These are phyloP conservation scores for Monosporascus sp. DNA, from an alignment of 2,329 filamentous ascomycete genomes.

Conservation along the genomic window DNA sequence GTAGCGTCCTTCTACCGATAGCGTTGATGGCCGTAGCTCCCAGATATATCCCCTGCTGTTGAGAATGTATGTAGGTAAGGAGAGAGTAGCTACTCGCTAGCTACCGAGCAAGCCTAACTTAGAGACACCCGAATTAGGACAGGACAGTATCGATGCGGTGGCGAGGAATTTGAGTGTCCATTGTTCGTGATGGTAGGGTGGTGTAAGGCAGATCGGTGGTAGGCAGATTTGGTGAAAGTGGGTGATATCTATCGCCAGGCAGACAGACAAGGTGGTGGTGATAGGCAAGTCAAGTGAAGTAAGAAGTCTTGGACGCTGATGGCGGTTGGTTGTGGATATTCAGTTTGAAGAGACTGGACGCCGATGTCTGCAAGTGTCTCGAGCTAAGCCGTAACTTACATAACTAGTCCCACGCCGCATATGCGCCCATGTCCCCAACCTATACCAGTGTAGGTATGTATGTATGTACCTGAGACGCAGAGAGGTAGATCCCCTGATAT, in stretches of 20 bases:
- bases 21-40: background rate
- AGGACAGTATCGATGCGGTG: background rate
- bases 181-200: background rate
- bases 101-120: background rate
- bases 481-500: too few species aligned
- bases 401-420: background rate
- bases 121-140: background rate
- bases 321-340: background rate
- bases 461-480: background rate
- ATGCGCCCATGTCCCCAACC: background rate
- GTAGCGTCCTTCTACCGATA: background rate
- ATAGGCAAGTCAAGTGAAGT: background rate
- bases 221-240: background rate
- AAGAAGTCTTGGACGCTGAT: background rate
- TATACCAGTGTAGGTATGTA: background rate
- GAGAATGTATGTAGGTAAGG: background rate
- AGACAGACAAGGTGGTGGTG: background rate
- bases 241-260: background rate
- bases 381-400: slow-evolving; percentile 10
- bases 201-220: background rate
- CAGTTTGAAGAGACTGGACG: slow-evolving; percentile 16
- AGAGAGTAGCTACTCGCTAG: background rate
- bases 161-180: background rate
- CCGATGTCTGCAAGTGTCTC: slow-evolving; percentile 24
- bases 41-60: too few species aligned